Percentiles rank a stretch among this genome's conserved stretches.
Evolutionary conservation across 345 rosid genomes (phyloP).

Genomic region (Citrus australasica): DNA sequence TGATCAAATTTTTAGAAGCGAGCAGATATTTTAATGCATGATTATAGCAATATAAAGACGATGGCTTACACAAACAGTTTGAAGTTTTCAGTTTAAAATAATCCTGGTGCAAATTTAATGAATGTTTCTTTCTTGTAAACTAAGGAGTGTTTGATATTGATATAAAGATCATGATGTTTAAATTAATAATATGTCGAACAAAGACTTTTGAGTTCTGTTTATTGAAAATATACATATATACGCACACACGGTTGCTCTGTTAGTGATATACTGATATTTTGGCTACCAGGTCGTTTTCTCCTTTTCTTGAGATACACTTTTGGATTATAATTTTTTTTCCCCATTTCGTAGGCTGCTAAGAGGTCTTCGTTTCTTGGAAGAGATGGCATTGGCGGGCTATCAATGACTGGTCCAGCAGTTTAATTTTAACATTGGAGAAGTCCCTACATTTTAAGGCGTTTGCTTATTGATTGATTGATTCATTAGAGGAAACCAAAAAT

Average conservation of each 20-base stretch:
- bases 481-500: not conserved
- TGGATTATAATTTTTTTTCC: not conserved
- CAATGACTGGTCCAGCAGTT: not conserved
- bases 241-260: not conserved
- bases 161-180: no score
- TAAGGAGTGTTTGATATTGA: no score
- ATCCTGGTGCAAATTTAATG: no score
- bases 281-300: not conserved
- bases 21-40: not conserved
- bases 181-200: no score
- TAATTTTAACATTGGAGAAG: not conserved
- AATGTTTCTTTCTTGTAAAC: no score
- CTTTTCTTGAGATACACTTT: not conserved
- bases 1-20: no score
- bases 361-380: not conserved
- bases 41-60: no score
- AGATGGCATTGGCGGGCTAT: not conserved
- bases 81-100: no score
- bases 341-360: not conserved
- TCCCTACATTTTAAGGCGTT: not conserved
- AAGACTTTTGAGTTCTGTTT: not conserved
- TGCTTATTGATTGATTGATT: not conserved
- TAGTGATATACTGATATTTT: no score
- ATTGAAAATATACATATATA: not conserved
- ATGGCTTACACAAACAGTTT: no score